Percentiles rank a stretch among this genome's conserved stretches.
Evolutionary conservation across 176 grass and related monocot species (phyloP).

Genomic region (Paspalum notatum): DNA sequence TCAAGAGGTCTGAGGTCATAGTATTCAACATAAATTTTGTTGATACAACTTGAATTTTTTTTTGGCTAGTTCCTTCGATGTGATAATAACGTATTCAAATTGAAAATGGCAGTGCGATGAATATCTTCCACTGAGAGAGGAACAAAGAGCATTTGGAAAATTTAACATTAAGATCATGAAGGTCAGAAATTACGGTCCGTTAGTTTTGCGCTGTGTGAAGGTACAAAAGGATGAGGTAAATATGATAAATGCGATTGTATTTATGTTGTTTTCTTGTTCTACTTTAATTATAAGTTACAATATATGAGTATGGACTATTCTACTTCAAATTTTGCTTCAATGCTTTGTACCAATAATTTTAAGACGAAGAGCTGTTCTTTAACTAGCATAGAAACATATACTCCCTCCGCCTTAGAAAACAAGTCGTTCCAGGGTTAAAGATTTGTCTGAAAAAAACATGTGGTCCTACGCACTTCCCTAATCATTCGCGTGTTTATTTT

Average conservation of each 20-base stretch:
- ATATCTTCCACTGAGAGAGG: constrained; percentile 67
- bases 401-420: no score
- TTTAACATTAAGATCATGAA: constrained; percentile 53
- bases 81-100: constrained; percentile 12
- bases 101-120: constrained; percentile 70
- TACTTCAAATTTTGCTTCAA: constrained; percentile 17
- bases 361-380: not conserved
- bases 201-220: constrained; percentile 70
- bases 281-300: constrained; percentile 15
- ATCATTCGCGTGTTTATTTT: no score
- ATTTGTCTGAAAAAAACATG: no score
- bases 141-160: constrained; percentile 62
- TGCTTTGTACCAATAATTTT: not conserved
- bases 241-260: not conserved
- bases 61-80: not conserved
- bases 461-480: no score
- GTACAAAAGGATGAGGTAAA: constrained; percentile 66
- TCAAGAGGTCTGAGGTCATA: constrained; percentile 66
- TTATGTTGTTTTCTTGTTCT: constrained; percentile 26
- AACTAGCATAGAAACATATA: not conserved
- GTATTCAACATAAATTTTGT: constrained; percentile 26
- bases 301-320: constrained; percentile 9
- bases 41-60: not conserved
- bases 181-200: constrained; percentile 24
- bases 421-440: no score